Base-by-base conservation (phyloP, 2,329 filamentous ascomycete species). In the Calonectria honghensis region DNA sequence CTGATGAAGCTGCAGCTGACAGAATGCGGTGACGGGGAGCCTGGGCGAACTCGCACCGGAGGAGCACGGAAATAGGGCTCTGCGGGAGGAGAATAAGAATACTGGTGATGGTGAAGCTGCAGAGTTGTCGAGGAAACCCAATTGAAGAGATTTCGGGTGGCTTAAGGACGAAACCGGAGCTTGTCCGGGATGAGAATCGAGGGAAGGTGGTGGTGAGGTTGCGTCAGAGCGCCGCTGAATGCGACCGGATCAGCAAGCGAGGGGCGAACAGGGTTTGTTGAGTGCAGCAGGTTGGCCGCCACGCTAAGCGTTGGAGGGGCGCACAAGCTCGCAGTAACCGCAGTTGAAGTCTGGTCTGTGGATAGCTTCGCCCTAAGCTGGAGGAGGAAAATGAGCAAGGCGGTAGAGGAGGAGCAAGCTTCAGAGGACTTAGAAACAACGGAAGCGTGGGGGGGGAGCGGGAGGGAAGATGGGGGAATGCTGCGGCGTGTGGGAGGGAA, bases 171-270 rank as follows among this genome's bases (percentile, higher is more conserved):
- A 78, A 77, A 75, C 74, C 75, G 79, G 77, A 78, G 72, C 67
- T 51, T 52, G 70, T 76, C 75, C 41, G 57, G 77, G 78, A 61
- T 61, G 75, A 75, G 70, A 59, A 72, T 73, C 69, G 71, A 77
- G 78, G 79, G 78, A 69, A 75, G 72, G 79, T 80, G 73, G 78
- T 78, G 75, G 79, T 73, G 77, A 76, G 76, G 76, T 81, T 80
- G 79, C 79, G 80, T 81, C 79, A 81, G 78, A 72, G 79, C 75
- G 76, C 74, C 74, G 78, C 76, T 79, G 48, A 73, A 79, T 69
- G 73, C 70, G 75, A 79, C 70, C 72, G 63, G 79, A 81, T 81
- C 79, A 80, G 77, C 78, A 70, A 67, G 74, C 74, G 69, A 73
- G 79, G 66, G 69, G 64, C 66, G 77, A 78, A 72, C 76, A 78